Base-by-base conservation (phyloP, 345 rosid genomes). In the Rhodamnia rubescens region DNA sequence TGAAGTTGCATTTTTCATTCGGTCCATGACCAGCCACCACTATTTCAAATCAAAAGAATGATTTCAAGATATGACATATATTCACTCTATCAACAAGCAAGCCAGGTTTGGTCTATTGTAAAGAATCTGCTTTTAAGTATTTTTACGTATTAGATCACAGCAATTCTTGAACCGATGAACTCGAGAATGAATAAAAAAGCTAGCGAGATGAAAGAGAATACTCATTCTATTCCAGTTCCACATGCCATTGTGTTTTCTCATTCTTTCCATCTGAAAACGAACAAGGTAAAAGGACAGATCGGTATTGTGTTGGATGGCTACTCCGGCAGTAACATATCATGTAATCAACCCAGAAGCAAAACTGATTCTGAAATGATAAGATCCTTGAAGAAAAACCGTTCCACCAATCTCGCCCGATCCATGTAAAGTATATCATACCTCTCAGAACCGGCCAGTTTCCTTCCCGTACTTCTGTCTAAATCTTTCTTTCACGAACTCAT, bases 401-500 rank as follows among this genome's bases (percentile, higher is more conserved):
- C 26, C 47, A 36, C 47, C 80, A 69, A 36, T 69, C 21, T 20
- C 13, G 47, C 80, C 36, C 18, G 80, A 32, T 69, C 80, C 47
- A 36, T 69, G 80, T 18, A 36, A 36, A 36, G 26, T 24, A 47
- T 18, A 36, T 20, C 80, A 18, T 18, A 69, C 78, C 47, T 69
- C 26, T 69, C 80, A 69, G 47, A 44, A 44, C 18, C 80, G 47
- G 47, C 80, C 80, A 36, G 47, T 69, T 69, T 69, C 80, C 80
- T 69, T 69, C 80, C 96, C 96, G 29, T 89, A 90, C 89, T 91
- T 95, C 91, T 91, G 92, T 78, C 88, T 90, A 89, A 95, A 88
- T 27, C 88, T 87, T 53, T 93, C 93, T 86, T 82, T 94, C 36
- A 94, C 96, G 64, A 92, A 93, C 52, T 96, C 96, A 64, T 90